Conservation (phyloP, 1,284 basidiomycete genomes). For the Sanghuangporus baumii region DNA sequence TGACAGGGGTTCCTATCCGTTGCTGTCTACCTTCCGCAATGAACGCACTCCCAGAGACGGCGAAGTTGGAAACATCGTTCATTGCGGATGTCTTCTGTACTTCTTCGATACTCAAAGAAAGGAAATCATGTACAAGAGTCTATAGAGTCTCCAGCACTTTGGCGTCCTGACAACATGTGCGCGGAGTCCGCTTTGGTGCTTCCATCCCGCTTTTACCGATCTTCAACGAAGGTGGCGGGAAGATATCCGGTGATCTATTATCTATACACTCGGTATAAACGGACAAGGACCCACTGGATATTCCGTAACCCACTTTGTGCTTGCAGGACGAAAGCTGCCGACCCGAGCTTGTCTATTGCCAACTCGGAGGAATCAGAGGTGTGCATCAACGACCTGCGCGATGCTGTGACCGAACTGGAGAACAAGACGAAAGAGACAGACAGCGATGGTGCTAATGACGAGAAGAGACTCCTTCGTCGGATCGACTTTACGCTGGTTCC, state of each 20-base stretch:
- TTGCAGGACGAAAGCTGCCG: background rate
- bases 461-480: conserved; percentile 57
- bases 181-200: background rate
- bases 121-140: background rate
- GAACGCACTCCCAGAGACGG: too few relatives aligned
- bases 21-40: too few relatives aligned
- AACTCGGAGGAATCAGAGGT: background rate
- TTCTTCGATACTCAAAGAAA: background rate
- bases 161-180: background rate
- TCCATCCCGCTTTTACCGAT: background rate
- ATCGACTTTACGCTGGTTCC: conserved; percentile 60
- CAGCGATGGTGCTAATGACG: conserved; percentile 35
- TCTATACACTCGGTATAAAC: background rate
- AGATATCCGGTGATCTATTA: background rate
- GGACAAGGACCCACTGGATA: background rate
- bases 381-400: background rate
- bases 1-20: too few relatives aligned
- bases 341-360: background rate
- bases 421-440: background rate
- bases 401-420: too few relatives aligned
- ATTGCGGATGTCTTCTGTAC: too few relatives aligned
- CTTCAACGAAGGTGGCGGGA: background rate
- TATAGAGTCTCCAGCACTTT: background rate
- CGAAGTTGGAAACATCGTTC: too few relatives aligned
- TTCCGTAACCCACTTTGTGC: background rate